Evolutionary conservation across 495 filamentous ascomycete species (phyloP).

Genomic region (Neurospora sp.): DNA sequence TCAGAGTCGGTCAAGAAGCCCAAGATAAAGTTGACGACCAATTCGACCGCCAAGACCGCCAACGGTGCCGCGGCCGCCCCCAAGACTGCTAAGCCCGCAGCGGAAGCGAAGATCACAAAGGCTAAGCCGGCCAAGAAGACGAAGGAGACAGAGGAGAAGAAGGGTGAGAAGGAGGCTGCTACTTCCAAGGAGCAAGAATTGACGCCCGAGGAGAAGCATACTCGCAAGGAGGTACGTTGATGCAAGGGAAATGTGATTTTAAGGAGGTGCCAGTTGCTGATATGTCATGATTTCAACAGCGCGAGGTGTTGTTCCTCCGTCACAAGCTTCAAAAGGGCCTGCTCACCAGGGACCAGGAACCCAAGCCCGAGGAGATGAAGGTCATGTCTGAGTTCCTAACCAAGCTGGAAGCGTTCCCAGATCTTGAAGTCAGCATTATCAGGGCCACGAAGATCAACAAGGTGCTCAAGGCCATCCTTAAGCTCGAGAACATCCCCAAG

Average conservation of each 20-base stretch:
- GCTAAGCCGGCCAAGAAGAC: constrained; percentile 51
- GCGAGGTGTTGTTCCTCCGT: constrained; percentile 69
- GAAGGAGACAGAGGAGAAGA: constrained; percentile 52
- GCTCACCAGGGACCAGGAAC: constrained; percentile 65
- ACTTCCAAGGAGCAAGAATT: constrained; percentile 41
- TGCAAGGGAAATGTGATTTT: background rate
- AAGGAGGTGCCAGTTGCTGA: constrained; percentile 1
- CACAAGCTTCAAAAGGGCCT: constrained; percentile 90
- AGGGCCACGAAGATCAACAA: constrained; percentile 86
- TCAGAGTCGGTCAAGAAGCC: constrained; percentile 56
- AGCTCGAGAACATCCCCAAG: constrained; percentile 66
- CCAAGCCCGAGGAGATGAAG: constrained; percentile 83
- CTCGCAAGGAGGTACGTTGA: constrained; percentile 48
- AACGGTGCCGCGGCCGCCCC: constrained; percentile 39
- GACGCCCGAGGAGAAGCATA: constrained; percentile 34
- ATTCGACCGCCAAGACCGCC: constrained; percentile 39
- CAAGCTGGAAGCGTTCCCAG: constrained; percentile 67
- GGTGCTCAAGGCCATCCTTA: constrained; percentile 82
- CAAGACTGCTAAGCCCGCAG: constrained; percentile 39
- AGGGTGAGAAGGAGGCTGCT: constrained; percentile 44
- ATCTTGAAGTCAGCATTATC: constrained; percentile 81
- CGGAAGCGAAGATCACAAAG: constrained; percentile 48
- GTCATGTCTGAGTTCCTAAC: constrained; percentile 67
- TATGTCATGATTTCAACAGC: constrained; percentile 28
- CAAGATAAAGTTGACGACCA: constrained; percentile 50